phyloP scores from a whole-genome alignment of 2,329 filamentous ascomycete genomes.

The Fragosphaeria purpurea region DNA sequence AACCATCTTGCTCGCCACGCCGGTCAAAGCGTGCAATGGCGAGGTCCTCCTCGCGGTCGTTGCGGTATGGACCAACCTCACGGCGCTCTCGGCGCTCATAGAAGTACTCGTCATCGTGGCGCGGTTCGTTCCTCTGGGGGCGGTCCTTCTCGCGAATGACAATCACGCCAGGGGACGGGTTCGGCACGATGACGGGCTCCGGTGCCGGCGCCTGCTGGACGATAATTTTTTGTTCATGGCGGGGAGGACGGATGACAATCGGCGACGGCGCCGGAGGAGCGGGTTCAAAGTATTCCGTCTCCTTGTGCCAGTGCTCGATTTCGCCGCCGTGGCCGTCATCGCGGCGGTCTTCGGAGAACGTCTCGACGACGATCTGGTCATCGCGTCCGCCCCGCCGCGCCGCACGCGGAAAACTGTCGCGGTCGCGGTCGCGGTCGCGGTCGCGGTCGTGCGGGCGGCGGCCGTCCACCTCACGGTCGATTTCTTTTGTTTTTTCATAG shows the following conservation, averaged over 20 bases:
- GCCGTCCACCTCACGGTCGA: slow-evolving; percentile 19
- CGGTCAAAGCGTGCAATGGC: slow-evolving; percentile 20
- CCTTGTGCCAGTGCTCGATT: slow-evolving; percentile 49
- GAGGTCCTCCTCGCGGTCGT: slow-evolving; percentile 25
- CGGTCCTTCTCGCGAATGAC: slow-evolving; percentile 18
- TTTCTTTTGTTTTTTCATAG: slow-evolving; percentile 34
- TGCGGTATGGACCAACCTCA: slow-evolving; percentile 31
- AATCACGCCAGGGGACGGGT: slow-evolving; percentile 10
- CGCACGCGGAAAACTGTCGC: slow-evolving; percentile 32
- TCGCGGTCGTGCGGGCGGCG: slow-evolving; percentile 15
- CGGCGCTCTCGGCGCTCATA: slow-evolving; percentile 40
- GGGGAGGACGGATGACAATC: slow-evolving; percentile 46
- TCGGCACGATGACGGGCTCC: slow-evolving; percentile 38
- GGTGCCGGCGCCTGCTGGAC: slow-evolving; percentile 47
- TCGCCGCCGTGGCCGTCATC: slow-evolving; percentile 37
- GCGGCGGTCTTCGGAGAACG: slow-evolving; percentile 39
- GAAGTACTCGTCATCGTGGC: slow-evolving; percentile 36
- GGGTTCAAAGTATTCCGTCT: slow-evolving; percentile 52
- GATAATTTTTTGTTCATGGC: slow-evolving; percentile 50
- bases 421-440: slow-evolving; percentile 30
- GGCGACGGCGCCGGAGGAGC: slow-evolving; percentile 34
- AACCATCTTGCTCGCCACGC: slow-evolving; percentile 27
- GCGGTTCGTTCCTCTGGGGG: slow-evolving; percentile 13
- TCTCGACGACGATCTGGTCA: slow-evolving; percentile 37
- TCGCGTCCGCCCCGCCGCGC: slow-evolving; percentile 38